Base-by-base conservation (phyloP, 1,284 basidiomycete genomes). In the Ganoderma lingzhi region DNA sequence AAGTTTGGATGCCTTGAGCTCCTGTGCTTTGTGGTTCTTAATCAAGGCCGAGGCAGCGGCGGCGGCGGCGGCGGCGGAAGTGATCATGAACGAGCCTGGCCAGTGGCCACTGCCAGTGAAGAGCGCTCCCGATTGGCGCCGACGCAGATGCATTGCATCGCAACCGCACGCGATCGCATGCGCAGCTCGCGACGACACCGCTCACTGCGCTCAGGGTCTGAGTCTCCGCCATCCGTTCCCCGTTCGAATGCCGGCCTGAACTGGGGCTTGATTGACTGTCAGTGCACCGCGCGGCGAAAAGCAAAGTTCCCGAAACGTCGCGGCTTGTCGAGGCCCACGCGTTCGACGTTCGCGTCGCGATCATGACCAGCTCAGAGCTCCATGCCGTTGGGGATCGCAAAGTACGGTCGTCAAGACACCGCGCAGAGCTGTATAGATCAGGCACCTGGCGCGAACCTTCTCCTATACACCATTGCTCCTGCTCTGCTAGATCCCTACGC, bases 401-500 rank as follows among this genome's bases (percentile, higher is more conserved):
- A 65, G 56, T 58, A 61, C 63, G 62, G 72, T 73, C 69, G 72
- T 70, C 72, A 71, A 71, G 72, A 73, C 69, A 70, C 60, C 72
- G 44, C 65, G 44, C 65, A 19, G 55, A 37, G 35, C 35, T 3
- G 41, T 23, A 30, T 28, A 37, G 30, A 32, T 35, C 44, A 60
- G 58, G 28, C 65, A 62, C 39, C 48, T 41, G 35, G 55, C 55
- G 44, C 44, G 63, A 66, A 42, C 48, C 62, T 42, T 53, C 64
- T 62, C 60, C 30, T 41, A 41, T 41, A 41, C 39, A 10, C 39
- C 39, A 10, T 41, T 41, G 39, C 39, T 41, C 8, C 39, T 28
- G 63, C 62, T 45, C 55, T 51, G 56, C 66, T 65, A 59, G 68
- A 59, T 69, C 61, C 45, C 62, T 63, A 48, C 48, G 61, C 62